Base-by-base conservation (phyloP, 2,329 filamentous ascomycete genomes). In the Epichloe gansuensis region DNA sequence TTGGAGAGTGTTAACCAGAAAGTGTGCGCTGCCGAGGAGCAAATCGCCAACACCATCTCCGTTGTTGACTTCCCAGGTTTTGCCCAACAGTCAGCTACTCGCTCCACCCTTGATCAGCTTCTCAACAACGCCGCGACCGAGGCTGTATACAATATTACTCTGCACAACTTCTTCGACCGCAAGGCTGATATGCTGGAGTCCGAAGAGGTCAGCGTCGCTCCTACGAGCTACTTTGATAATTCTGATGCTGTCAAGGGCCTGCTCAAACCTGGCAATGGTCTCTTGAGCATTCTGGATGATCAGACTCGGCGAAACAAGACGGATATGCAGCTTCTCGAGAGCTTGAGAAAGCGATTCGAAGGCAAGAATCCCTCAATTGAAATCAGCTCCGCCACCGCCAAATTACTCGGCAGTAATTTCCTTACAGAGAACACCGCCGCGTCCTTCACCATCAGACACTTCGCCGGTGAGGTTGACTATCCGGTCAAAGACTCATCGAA, bases 141-240 rank as follows among this genome's bases (percentile, higher is more conserved):
- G 68, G 85, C 85, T 1, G 75, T 97, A 11, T 96, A 96, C 72
- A 93, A 96, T 64, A 83, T 95, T 61, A 90, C 89, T 36, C 75
- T 97, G 25, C 90, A 95, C 64, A 94, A 87, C 67, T 97, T 98
- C 71, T 98, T 97, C 66, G 90, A 96, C 63, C 84, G 85, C 59
- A 94, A 93, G 67, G 89, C 90, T 0, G 91, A 97, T 56, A 81
- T 95, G 70, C 76, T 98, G 23, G 93, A 98, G 64, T 89, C 85
- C 1, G 93, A 98, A 66, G 93, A 98, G 65, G 88, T 98, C 38
- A 82, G 77, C 35, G 88, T 98, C 3, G 80, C 90, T 2, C 84
- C 90, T 0, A 96, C 91, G 0, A 95, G 89, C 71, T 98, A 97
- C 68, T 98, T 96, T 60, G 93, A 98, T 68, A 98, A 97, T 67